Evolutionary conservation across 345 rosid species (phyloP), one percentile per base, ranked within the genome.

Genomic region (Rhodamnia argentea): DNA sequence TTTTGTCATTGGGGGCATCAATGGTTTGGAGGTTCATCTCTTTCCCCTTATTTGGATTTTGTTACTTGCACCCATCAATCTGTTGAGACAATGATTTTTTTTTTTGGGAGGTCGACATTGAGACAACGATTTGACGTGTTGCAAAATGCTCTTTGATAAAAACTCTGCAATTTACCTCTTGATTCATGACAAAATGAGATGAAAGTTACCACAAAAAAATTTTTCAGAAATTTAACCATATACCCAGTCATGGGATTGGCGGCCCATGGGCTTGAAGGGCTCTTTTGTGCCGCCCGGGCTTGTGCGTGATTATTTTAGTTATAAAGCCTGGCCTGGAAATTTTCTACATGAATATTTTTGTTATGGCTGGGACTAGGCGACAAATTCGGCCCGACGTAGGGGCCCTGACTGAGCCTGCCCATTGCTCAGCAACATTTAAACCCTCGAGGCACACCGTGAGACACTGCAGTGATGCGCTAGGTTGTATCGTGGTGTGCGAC

Each of bases 1-100:
- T 86, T 97, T 96, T 84, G 94, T 97, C 85, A 75, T 95, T 9
- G 99, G 99, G 52, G 99, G 99, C 89, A 96, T 97, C 92, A 97
- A 95, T 82, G 94, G 94, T 86, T 89, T 90, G 76, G 99, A 97
- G 97, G 98, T 96, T 24, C 26, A 52, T 60, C 60, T 52, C 10
- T 57, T 83, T 40, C n/a, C 74, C 26, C 29, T 37, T 59, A 18
- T 74, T 26, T 64, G 22, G 53, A 24, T n/a, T 52, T 70, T 26
- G 5, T 3, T 40, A 57, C 47, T 40, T 84, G 16, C n/a, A 29
- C 37, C 29, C 23, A 52, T 64, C 78, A 70, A 40, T 70, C 78
- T 37, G 78, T 70, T 57, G 60, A 57, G 60, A 23, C 11, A 70
- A 70, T 70, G 47, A 57, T 57, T 22, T n/a, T n/a, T n/a, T n/a